Base-by-base conservation (phyloP, 2,329 filamentous ascomycete genomes). In the Leptoxyphium fumago region DNA sequence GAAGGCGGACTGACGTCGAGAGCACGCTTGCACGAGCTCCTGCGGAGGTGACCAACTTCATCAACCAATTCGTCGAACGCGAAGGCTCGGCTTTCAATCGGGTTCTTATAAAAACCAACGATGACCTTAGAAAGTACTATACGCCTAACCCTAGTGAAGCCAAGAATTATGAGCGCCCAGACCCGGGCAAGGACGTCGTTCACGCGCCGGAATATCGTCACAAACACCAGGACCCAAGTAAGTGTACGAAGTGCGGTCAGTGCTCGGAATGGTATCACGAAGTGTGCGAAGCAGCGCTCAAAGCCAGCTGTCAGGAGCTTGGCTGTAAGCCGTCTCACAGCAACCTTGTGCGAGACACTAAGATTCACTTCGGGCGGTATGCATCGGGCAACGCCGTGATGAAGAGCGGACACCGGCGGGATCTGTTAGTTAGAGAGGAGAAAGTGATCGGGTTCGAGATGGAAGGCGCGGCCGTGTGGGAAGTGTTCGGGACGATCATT, bases 361-460 rank as follows among this genome's bases (percentile, higher is more conserved):
- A 43, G 17, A 44, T 50, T 17, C 48, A 48, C 38, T 48, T 50
- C n/a, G 47, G 49, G 2, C 43, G 45, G 13, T 42, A 45, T 29
- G 49, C 43, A 10, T 51, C 47, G n/a, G 47, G 43, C 6, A 43
- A 51, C 32, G 41, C 43, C 9, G 47, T 49, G 18, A 42, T 51
- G 26, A 49, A 49, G 39, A 46, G 47, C 32, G 49, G 39, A 2
- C 39, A 39, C 32, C 41, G 42, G 7, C 45, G 49, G 9, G 47
- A 51, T 30, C 10, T 21, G 1, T 49, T 67, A 49, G 52, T 46
- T 53, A 44, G 40, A 48, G 47, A 45, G 44, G 44, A 45, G 34
- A 17, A 18, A 3, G 40, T 48, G 1, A 34, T 34, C 45, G 49
- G 44, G 0, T 48, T 53, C 29, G 51, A 53, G 45, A 53, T 50